Conservation (phyloP, 1,284 basidiomycete genomes). For the Sporisorium iseilematis-ciliati region DNA sequence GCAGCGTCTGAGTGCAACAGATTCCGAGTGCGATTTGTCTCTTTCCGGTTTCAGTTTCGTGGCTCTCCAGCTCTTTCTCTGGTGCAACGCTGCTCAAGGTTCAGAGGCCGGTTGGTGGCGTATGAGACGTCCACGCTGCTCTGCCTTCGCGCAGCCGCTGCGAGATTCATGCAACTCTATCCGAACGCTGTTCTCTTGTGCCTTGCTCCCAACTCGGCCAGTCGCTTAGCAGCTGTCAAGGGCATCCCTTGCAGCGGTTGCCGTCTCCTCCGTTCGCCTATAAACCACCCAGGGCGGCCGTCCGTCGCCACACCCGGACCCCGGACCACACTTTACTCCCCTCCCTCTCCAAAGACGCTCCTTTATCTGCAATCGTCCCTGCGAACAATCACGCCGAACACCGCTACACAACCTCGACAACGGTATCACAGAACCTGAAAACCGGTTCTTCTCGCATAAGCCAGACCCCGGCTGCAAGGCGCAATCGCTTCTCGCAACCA, state of each 20-base stretch:
- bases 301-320: neutral
- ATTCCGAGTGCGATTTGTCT: neutral
- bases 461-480: no score
- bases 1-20: neutral
- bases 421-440: neutral
- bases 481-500: no score
- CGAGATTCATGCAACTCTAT: neutral
- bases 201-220: conserved; percentile 10
- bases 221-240: conserved; percentile 9
- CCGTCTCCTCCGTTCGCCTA: conserved; percentile 7
- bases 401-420: neutral
- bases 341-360: neutral
- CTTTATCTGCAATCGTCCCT: neutral
- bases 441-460: no score
- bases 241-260: conserved; percentile 15
- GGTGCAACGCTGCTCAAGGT: neutral
- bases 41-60: neutral
- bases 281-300: neutral
- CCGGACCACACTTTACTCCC: neutral
- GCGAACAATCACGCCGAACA: neutral
- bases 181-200: neutral
- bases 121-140: neutral
- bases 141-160: neutral
- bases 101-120: conserved; percentile 3
- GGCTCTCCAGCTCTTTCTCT: neutral